Evolutionary conservation across 768 basidiomycete genomes (phyloP), one percentile per base, ranked within the genome.

Genomic region (Pulveroboletus sp.): DNA sequence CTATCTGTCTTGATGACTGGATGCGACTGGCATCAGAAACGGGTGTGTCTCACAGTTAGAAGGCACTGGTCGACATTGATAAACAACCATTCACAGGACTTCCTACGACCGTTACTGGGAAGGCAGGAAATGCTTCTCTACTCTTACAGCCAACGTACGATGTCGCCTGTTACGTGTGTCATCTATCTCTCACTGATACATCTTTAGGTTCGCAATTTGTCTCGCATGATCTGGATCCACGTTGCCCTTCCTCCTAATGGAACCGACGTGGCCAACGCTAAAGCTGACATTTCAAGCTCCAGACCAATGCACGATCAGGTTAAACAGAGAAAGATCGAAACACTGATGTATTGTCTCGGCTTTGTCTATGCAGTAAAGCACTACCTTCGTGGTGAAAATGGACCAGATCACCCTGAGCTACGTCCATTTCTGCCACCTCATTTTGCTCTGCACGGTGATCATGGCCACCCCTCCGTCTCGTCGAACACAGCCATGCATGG

Each of bases 21-120:
- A 31, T 10, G 10, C 39, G 12, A 36, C 9, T 40, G 30, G 51
- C 30, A 27, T 30, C 28, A 89, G 89, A 59, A 89, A 90, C 57
- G 72, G 83, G 86, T 84, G 64, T 32, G 78, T 59, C 39, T 31
- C 10, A 32, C n/a, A 39, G 24, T n/a, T 18, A 8, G 17, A 43
- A 43, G 18, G 11, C 5, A 9, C 26, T 31, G 46, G 37, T 18
- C n/a, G 26, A 46, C 10, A 41, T 27, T 35, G 36, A 37, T 18
- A 37, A 39, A 14, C 17, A 8, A 12, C 15, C 39, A 15, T 26
- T 54, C 46, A 56, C 49, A 89, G 85, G 45, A 91, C 88, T 21
- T 90, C 88, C 8, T 93, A 91, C 58, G 88, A 92, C 59, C 83
- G 89, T 31, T 91, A 84, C 60, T 89, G 84, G 77, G 92, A 93